Evolutionary conservation across 768 basidiomycete species (phyloP), one percentile per base, ranked within the genome.

Genomic region (Boletus pseudopeckii): DNA sequence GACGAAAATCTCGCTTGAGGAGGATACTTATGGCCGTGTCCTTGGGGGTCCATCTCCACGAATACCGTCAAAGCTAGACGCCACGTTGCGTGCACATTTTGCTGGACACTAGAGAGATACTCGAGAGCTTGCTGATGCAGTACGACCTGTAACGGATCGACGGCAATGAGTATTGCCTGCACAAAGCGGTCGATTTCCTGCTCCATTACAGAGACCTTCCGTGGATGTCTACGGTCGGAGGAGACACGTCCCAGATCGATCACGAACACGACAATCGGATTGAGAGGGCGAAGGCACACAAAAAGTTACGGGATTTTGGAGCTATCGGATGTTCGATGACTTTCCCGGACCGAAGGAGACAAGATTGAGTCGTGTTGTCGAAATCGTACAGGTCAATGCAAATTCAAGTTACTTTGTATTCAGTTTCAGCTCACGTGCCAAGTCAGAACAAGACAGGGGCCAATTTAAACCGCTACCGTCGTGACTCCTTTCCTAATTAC

Each of bases 61-160:
- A 92, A 93, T 42, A 92, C 76, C 33, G 81, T 75, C 56, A 93
- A 77, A 28, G 88, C 88, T 41, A 93, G 78, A 67, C 85, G 80
- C 93, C 95, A 98, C 18, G 84, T 83, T 58, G 81, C 80, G 56
- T 78, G 76, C 14, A 86, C 78, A 69, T 89, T 89, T 69, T 85
- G 83, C 63, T 90, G 88, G 57, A 97, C 77, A 52, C 78, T 81
- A 28, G 82, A 79, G 32, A 98, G 77, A 70, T 89, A 98, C 52
- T 86, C 83, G 61, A 97, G 77, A 33, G 95, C 95, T 69, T 95
- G 87, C 54, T 85, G 87, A 72, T 94, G 90, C 33, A 96, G 73
- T 26, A 80, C 68, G 51, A 74, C 76, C 70, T 85, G 88, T 14
- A 77, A 74, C 50, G 86, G 88, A 75, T 93, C 87, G 55, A 88